Evolutionary conservation across 2,329 filamentous ascomycete genomes (phyloP).

Genomic region (Colletotrichum orbiculare): DNA sequence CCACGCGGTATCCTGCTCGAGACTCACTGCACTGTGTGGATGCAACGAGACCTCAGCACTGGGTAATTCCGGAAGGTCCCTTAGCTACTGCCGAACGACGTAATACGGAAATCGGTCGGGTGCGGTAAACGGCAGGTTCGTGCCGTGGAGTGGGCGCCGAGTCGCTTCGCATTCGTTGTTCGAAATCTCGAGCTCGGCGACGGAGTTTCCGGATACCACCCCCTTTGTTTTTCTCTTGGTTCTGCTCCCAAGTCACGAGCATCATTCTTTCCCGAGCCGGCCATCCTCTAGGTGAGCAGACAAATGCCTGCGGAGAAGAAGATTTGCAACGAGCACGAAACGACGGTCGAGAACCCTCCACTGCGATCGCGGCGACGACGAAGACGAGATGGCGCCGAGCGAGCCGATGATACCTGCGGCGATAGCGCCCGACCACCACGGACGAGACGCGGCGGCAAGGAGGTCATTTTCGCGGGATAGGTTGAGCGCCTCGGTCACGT

Average conservation of each 20-base stretch:
- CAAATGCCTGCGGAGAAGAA: conserved; percentile 29
- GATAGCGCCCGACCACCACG: conserved; percentile 41
- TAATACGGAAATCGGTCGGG: too few relatives aligned
- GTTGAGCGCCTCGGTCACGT: conserved; percentile 35
- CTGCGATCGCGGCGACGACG: neutral
- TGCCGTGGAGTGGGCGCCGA: conserved; percentile 22
- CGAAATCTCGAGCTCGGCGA: neutral
- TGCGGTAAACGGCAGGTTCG: conserved; percentile 12
- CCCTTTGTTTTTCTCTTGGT: too few relatives aligned
- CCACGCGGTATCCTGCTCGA: too few relatives aligned
- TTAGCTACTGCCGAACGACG: too few relatives aligned
- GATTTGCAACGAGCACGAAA: conserved; percentile 15
- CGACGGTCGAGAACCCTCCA: conserved; percentile 20
- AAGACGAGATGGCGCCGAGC: conserved; percentile 43
- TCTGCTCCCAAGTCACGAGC: too few relatives aligned
- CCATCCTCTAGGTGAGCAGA: neutral
- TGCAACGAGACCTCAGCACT: too few relatives aligned
- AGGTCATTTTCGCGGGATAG: conserved; percentile 34
- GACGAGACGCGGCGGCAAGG: conserved; percentile 21
- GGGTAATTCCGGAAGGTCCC: too few relatives aligned
- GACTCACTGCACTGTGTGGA: too few relatives aligned
- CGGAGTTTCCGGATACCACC: too few relatives aligned
- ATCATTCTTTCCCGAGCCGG: too few relatives aligned
- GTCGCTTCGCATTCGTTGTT: neutral
- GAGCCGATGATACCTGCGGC: conserved; percentile 48